Percentiles rank a stretch among this genome's conserved stretches.
Evolutionary conservation across 164 flowering plant genomes (phyloP).

Genomic region (Magnolia kwangsiensis): DNA sequence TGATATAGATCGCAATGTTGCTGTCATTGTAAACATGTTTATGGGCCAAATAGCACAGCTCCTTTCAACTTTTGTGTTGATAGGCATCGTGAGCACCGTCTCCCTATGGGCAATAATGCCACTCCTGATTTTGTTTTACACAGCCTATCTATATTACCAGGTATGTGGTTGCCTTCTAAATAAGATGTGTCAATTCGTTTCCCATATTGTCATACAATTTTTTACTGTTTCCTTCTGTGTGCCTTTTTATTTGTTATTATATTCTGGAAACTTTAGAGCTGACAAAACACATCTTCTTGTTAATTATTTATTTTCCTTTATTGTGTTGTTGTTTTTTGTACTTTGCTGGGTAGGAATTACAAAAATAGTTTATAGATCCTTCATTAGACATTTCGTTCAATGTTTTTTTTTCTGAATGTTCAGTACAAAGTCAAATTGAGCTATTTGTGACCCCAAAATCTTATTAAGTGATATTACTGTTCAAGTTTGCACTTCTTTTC

Average conservation of each 20-base stretch:
- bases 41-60: constrained; percentile 74
- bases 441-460: not conserved
- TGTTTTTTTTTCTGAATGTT: not conserved
- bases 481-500: not conserved
- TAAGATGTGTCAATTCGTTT: not conserved
- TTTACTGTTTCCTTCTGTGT: not conserved
- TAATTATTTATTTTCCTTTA: not conserved
- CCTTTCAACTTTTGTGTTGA: constrained; percentile 88
- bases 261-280: not conserved
- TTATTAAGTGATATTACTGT: not conserved
- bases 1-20: constrained; percentile 91
- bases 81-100: constrained; percentile 92
- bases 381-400: not conserved
- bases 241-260: not conserved
- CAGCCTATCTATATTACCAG: constrained; percentile 92
- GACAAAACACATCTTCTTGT: not conserved
- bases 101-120: constrained; percentile 99
- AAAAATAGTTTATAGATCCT: not conserved
- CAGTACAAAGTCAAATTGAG: not conserved
- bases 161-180: constrained; percentile 28
- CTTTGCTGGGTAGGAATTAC: not conserved
- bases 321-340: not conserved
- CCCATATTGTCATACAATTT: not conserved
- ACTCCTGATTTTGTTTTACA: constrained; percentile 83
- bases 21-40: constrained; percentile 74